Percentiles rank a stretch among this genome's conserved stretches.
These are phyloP conservation scores for Trametes punicea DNA, from an alignment of 768 basidiomycete species.

Conservation along the genomic window DNA sequence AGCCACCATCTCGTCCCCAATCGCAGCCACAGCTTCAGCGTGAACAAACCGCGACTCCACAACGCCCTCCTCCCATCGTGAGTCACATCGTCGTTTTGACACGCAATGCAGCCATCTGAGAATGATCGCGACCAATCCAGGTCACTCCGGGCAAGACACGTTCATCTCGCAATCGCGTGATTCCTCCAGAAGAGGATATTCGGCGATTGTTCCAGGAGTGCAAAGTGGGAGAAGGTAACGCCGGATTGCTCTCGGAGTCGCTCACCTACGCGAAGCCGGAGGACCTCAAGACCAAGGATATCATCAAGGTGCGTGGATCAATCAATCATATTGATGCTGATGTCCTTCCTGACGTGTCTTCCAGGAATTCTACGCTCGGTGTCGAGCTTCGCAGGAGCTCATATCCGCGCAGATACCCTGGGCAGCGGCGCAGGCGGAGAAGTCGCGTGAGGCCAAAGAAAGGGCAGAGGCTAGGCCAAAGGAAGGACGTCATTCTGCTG, in stretches of 20 bases:
- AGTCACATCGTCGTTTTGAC: neutral
- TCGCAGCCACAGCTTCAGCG: neutral
- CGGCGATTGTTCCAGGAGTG: conserved; percentile 82
- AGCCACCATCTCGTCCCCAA: neutral
- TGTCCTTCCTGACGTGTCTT: neutral
- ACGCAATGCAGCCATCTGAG: neutral
- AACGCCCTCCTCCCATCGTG: conserved; percentile 17
- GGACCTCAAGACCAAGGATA: conserved; percentile 54
- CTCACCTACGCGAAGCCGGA: conserved; percentile 68
- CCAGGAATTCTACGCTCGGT: conserved; percentile 82
- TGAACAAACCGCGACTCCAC: neutral
- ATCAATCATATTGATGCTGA: neutral
- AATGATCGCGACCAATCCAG: neutral
- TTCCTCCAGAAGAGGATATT: conserved; percentile 84
- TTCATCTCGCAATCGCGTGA: conserved; percentile 39
- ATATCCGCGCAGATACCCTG: conserved; percentile 87
- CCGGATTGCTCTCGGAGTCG: conserved; percentile 66
- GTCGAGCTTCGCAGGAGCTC: conserved; percentile 78
- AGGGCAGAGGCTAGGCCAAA: neutral
- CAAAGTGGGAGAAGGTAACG: conserved; percentile 79
- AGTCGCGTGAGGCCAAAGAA: conserved; percentile 42
- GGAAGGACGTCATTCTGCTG: conserved; percentile 13
- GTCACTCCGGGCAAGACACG: conserved; percentile 18
- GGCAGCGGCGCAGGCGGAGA: conserved; percentile 81
- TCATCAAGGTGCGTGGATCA: conserved; percentile 58